phyloP scores from a whole-genome alignment of 148 eudicot species.

The Bassia scoparia region DNA sequence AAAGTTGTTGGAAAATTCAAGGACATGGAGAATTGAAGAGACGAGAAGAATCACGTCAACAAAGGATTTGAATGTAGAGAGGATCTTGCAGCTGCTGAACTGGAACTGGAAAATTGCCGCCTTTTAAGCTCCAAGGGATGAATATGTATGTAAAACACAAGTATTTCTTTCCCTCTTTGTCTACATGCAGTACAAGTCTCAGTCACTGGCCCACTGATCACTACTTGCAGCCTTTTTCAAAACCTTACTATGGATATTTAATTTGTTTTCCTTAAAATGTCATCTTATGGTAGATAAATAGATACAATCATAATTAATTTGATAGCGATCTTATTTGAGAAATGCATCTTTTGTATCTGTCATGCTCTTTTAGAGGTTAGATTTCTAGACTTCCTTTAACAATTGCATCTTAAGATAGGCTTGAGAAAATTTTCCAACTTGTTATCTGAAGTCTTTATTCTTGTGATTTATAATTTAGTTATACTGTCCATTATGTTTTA shows the following conservation, averaged over 20 bases:
- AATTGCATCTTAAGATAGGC: not conserved
- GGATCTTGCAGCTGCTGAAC: conserved; percentile 64
- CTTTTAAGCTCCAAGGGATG: conserved; percentile 61
- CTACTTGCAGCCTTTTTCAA: not conserved
- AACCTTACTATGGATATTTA: not conserved
- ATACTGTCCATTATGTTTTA: not conserved
- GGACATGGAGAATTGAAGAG: conserved; percentile 67
- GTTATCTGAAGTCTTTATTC: not conserved
- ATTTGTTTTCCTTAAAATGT: not conserved
- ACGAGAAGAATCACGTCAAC: conserved; percentile 70
- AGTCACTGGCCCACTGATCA: not conserved
- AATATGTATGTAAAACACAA: conserved; percentile 51
- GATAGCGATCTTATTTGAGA: not conserved
- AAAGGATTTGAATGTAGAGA: conserved; percentile 51
- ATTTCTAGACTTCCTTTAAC: not conserved
- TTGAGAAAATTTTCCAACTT: not conserved
- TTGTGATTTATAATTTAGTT: not conserved
- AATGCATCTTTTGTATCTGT: not conserved
- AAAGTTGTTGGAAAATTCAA: conserved; percentile 55
- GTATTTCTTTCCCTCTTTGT: conserved; percentile 5
- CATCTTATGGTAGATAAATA: not conserved
- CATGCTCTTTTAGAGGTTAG: not conserved
- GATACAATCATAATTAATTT: not conserved
- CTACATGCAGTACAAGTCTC: conserved; percentile 6
- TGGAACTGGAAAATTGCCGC: conserved; percentile 64